These are phyloP conservation scores for Cystobasidium sp. DNA, from an alignment of 1,284 basidiomycete species.

Conservation along the genomic window DNA sequence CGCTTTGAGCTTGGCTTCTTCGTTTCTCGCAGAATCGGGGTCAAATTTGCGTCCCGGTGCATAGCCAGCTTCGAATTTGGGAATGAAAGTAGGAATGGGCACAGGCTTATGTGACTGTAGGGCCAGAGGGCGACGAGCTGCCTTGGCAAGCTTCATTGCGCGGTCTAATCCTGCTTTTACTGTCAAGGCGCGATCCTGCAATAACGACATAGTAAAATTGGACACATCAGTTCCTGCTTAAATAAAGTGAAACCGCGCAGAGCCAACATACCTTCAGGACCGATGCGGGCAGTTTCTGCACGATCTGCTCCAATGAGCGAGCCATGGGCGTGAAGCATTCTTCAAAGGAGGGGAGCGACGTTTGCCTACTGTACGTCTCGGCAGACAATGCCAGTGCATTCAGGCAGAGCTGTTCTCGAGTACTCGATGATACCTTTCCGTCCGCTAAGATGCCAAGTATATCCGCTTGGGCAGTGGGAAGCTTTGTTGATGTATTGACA, in stretches of 20 bases:
- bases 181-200: conserved; percentile 45
- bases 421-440: background rate
- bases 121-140: conserved; percentile 75
- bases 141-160: conserved; percentile 72
- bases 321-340: conserved; percentile 77
- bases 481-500: background rate
- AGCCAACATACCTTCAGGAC: conserved; percentile 64
- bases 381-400: conserved; percentile 61
- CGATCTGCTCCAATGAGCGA: conserved; percentile 65
- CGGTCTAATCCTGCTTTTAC: conserved; percentile 63
- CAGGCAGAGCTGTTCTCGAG: background rate
- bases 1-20: conserved; percentile 79
- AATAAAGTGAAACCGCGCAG: conserved; percentile 17
- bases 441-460: background rate
- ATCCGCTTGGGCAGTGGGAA: background rate
- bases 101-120: conserved; percentile 96
- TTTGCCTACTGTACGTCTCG: conserved; percentile 74
- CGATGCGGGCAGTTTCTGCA: conserved; percentile 62
- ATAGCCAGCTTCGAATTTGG: conserved; percentile 86
- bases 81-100: conserved; percentile 88
- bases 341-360: conserved; percentile 75
- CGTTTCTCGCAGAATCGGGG: conserved; percentile 89
- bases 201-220: background rate
- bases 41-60: conserved; percentile 83
- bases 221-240: background rate